These are phyloP conservation scores for Acacia crassicarpa DNA, from an alignment of 306 rosid genomes.

Conservation along the genomic window DNA sequence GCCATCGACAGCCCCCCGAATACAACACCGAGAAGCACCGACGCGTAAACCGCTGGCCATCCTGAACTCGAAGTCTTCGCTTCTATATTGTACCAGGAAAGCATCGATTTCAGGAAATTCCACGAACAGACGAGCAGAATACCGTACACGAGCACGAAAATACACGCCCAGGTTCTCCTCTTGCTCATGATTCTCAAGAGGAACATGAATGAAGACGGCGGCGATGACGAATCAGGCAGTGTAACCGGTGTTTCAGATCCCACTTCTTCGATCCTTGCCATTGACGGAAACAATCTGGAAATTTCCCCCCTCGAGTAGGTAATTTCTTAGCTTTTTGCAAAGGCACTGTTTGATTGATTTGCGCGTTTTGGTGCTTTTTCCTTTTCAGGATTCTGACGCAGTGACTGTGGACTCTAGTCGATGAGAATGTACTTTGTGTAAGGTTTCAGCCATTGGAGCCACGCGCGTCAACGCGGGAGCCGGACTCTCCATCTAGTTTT, in stretches of 20 bases:
- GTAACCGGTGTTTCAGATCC: conserved; percentile 25
- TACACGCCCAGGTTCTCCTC: conserved; percentile 81
- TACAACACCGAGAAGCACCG: conserved; percentile 76
- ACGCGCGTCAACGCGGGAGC: not conserved
- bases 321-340: not conserved
- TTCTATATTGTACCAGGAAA: conserved; percentile 69
- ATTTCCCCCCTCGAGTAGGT: not conserved
- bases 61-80: conserved; percentile 45
- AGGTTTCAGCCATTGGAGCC: not conserved
- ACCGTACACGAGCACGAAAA: conserved; percentile 59
- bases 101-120: conserved; percentile 68
- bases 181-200: conserved; percentile 65
- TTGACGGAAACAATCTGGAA: not conserved
- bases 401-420: not conserved
- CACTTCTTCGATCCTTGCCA: conserved; percentile 46
- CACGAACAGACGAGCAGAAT: conserved; percentile 55
- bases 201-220: conserved; percentile 48
- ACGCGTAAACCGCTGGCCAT: conserved; percentile 88
- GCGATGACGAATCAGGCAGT: not conserved
- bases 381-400: not conserved
- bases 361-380: not conserved
- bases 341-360: not conserved
- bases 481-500: not conserved
- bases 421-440: not conserved
- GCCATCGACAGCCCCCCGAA: conserved; percentile 83